These are phyloP conservation scores for Erodium moschatum DNA, from an alignment of 441 rosid species.

Conservation along the genomic window DNA sequence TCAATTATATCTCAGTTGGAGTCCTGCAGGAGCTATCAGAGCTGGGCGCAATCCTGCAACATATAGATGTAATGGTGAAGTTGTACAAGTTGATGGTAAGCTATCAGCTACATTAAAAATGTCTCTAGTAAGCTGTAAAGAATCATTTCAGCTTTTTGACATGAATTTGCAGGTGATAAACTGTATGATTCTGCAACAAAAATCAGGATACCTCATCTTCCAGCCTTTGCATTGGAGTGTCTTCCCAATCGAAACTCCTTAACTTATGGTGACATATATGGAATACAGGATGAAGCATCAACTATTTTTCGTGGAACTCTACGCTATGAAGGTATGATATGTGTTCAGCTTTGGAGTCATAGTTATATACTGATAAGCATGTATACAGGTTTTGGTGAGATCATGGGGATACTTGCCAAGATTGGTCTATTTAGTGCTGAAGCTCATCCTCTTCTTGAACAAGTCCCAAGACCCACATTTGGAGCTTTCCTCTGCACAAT, in stretches of 20 bases:
- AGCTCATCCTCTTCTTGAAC: slow-evolving; percentile 37
- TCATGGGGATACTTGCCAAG: slow-evolving; percentile 60
- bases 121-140: background rate
- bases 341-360: background rate
- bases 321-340: slow-evolving; percentile 69
- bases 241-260: slow-evolving; percentile 80
- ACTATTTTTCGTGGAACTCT: slow-evolving; percentile 88
- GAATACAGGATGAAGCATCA: slow-evolving; percentile 69
- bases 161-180: slow-evolving; percentile 44
- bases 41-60: slow-evolving; percentile 77
- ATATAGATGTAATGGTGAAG: slow-evolving; percentile 45
- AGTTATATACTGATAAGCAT: background rate
- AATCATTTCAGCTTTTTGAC: slow-evolving; percentile 8
- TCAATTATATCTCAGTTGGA: slow-evolving; percentile 56
- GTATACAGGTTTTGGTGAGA: slow-evolving; percentile 57
- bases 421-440: slow-evolving; percentile 50
- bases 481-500: slow-evolving; percentile 43
- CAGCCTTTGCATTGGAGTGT: slow-evolving; percentile 92
- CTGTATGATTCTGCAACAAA: slow-evolving; percentile 65
- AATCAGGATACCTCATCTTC: slow-evolving; percentile 60
- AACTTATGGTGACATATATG: slow-evolving; percentile 60
- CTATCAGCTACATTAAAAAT: slow-evolving; percentile 7
- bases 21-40: slow-evolving; percentile 89
- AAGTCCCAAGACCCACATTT: slow-evolving; percentile 39
- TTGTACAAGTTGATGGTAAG: slow-evolving; percentile 58